Evolutionary conservation across 1,284 basidiomycete genomes (phyloP).

Genomic region (Neonothopanus nambi): DNA sequence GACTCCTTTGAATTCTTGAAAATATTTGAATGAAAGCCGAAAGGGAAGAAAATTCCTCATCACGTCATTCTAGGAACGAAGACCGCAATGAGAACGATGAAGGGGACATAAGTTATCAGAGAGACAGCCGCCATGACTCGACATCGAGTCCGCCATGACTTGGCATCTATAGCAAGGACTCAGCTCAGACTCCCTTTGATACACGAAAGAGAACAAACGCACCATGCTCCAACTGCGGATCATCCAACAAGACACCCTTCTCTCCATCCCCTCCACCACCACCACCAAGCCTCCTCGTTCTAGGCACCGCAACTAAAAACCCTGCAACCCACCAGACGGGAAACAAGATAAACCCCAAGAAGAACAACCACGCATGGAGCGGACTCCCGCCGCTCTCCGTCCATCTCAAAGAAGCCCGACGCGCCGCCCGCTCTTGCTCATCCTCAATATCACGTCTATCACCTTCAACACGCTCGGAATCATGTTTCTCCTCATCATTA

Average conservation of each 20-base stretch:
- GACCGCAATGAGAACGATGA: slow-evolving; percentile 54
- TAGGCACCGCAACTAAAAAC: slow-evolving; percentile 44
- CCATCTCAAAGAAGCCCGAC: slow-evolving; percentile 26
- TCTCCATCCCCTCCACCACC: slow-evolving; percentile 42
- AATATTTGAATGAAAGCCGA: not conserved
- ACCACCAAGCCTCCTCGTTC: slow-evolving; percentile 43
- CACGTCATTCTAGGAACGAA: slow-evolving; percentile 31
- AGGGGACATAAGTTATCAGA: slow-evolving; percentile 55
- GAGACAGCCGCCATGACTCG: slow-evolving; percentile 53
- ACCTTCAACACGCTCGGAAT: not conserved
- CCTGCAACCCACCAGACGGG: slow-evolving; percentile 59
- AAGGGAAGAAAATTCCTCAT: not conserved
- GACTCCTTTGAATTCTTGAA: no score
- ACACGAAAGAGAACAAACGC: slow-evolving; percentile 20
- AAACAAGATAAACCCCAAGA: slow-evolving; percentile 54
- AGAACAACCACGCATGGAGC: slow-evolving; percentile 55
- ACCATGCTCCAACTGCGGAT: slow-evolving; percentile 45
- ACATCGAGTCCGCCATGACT: slow-evolving; percentile 53
- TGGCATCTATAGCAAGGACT: slow-evolving; percentile 41
- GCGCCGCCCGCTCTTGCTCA: no score
- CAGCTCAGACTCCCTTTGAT: not conserved
- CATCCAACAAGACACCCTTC: slow-evolving; percentile 54
- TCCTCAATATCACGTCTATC: slow-evolving; percentile 7
- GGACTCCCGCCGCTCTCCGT: slow-evolving; percentile 56
- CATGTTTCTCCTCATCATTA: not conserved